Base-by-base conservation (phyloP, 352 stramenopile species). In the Phytophthora megakarya region DNA sequence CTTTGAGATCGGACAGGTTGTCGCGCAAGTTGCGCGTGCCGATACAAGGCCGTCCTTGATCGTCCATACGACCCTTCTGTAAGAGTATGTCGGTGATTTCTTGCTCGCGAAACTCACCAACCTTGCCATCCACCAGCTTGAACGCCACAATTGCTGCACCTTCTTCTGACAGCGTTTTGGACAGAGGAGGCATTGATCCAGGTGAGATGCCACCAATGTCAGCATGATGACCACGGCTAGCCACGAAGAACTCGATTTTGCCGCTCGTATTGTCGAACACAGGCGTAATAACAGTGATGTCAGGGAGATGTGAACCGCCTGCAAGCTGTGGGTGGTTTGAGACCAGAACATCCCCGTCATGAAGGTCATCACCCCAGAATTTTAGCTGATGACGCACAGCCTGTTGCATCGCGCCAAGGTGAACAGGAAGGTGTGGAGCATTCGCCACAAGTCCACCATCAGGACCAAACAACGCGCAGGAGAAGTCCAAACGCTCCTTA, bases 251-350 rank as follows among this genome's bases (percentile, higher is more conserved):
- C 39, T 98, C 89, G 42, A 99, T 98, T 45, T 96, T 84, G 25
- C 91, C 76, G 11, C 74, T 85, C 19, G 75, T 76, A 51, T 96
- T 80, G 56, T 97, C 82, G 75, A 99, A 99, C 3, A 99, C 97
- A 26, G 98, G 98, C n/a, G 98, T 99, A 54, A 99, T 99, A 4
- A 99, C 98, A 5, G 97, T 99, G 64, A 99, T 99, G 72, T 99
- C 98, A 1, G 98, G 97, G n/a, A 99, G 74, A 69, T 99, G 97
- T 30, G 78, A 96, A 15, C 97, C 98, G 33, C 98, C 98, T 19
- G 98, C 98, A 37, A 99, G 84, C 64, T 99, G 97, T 26, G 98
- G 98, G 76, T 99, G 97, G 80, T 99, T 99, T 5, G 95, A 99
- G 8, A 99, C 93, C 26, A 99, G 84, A 3, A 99, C 98, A 65